phyloP scores from a whole-genome alignment of 306 rosid genomes.

The Vigna unguiculata region DNA sequence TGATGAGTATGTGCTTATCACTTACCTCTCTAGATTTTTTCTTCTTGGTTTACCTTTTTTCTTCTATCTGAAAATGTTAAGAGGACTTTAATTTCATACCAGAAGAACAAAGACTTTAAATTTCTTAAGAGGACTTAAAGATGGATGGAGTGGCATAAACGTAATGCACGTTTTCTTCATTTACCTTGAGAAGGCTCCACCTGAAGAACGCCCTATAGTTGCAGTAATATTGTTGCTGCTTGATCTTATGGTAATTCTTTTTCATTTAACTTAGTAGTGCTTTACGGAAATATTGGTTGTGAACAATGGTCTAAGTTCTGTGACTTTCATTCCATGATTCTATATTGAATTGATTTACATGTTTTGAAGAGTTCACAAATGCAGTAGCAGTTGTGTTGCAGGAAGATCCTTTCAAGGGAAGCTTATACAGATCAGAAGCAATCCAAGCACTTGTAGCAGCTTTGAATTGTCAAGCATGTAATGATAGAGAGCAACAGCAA shows the following conservation, averaged over 20 bases:
- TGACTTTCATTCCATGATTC: not conserved
- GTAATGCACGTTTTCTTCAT: conserved; percentile 69
- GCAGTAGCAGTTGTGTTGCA: conserved; percentile 82
- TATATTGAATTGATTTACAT: conserved; percentile 3
- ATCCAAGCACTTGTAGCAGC: conserved; percentile 63
- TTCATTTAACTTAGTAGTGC: conserved; percentile 39
- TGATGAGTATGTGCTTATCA: conserved; percentile 54
- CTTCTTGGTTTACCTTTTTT: not conserved
- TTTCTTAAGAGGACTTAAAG: conserved; percentile 65
- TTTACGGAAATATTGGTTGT: conserved; percentile 18
- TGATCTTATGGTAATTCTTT: conserved; percentile 81
- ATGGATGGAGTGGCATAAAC: conserved; percentile 75
- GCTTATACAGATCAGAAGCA: conserved; percentile 85
- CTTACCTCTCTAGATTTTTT: not conserved
- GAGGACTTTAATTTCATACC: conserved; percentile 39
- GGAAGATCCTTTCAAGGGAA: conserved; percentile 70
- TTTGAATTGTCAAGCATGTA: conserved; percentile 56
- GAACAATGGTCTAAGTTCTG: not conserved
- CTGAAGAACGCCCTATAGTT: conserved; percentile 66
- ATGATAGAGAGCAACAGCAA: conserved; percentile 60
- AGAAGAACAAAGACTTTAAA: conserved; percentile 66
- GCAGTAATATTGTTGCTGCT: conserved; percentile 73
- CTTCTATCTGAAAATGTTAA: conserved; percentile 28
- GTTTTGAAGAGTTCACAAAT: conserved; percentile 58
- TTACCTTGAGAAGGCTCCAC: conserved; percentile 64